These are phyloP conservation scores for Stagonosporopsis chrysanthemi DNA, from an alignment of 2,329 filamentous ascomycete genomes.

Conservation along the genomic window DNA sequence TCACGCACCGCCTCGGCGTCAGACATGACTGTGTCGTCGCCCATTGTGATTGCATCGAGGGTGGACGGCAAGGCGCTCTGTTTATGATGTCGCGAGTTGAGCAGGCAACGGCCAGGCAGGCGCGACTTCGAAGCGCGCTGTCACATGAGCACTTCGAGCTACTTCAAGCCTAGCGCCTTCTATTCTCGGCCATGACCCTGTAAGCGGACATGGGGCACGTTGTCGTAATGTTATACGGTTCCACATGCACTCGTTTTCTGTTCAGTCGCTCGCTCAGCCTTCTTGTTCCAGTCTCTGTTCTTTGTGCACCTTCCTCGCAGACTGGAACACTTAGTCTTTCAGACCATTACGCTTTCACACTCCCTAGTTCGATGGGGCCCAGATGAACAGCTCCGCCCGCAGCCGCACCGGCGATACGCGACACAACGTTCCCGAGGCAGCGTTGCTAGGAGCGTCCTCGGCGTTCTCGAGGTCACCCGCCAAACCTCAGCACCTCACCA, in stretches of 20 bases:
- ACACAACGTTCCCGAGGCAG: slow-evolving; percentile 53
- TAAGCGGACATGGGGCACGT: slow-evolving; percentile 6
- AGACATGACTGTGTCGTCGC: slow-evolving; percentile 45
- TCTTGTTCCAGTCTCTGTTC: not conserved
- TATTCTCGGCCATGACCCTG: slow-evolving; percentile 5
- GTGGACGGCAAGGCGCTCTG: slow-evolving; percentile 1
- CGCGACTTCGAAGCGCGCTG: slow-evolving; percentile 21
- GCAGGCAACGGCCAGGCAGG: slow-evolving; percentile 22
- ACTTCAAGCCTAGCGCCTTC: slow-evolving; percentile 15
- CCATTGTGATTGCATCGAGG: slow-evolving; percentile 37
- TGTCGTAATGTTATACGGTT: slow-evolving; percentile 17
- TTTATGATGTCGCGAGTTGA: slow-evolving; percentile 10
- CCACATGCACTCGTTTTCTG: slow-evolving; percentile 10
- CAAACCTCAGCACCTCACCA: slow-evolving; percentile 51
- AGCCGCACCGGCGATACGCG: slow-evolving; percentile 46
- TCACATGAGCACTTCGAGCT: slow-evolving; percentile 21
- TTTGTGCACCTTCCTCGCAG: not conserved
- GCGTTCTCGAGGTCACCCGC: slow-evolving; percentile 57
- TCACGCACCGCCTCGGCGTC: slow-evolving; percentile 56
- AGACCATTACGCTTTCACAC: not conserved
- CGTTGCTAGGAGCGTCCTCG: slow-evolving; percentile 57
- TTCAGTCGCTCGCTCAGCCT: slow-evolving; percentile 13
- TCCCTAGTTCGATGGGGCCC: slow-evolving; percentile 44
- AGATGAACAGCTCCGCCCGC: slow-evolving; percentile 47
- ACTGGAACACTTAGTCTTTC: not conserved